Conservation (phyloP, 305 asterid species). For the Caryopteris hybrid region DNA sequence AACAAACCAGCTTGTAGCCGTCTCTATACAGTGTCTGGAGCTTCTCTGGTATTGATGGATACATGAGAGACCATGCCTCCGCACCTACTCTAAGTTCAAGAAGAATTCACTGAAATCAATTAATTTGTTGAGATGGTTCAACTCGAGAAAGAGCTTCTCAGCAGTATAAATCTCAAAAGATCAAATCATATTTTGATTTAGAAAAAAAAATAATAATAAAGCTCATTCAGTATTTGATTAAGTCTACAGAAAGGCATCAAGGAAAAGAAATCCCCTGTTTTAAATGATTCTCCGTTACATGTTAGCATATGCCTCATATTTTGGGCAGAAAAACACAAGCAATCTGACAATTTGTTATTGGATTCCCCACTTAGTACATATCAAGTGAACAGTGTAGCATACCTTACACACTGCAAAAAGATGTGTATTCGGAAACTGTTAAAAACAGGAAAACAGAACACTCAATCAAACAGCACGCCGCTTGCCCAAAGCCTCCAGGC, state of each 20-base stretch:
- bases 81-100: conserved; percentile 62
- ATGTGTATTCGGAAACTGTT: too few species aligned
- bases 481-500: too few species aligned
- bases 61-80: conserved; percentile 97
- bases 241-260: neutral
- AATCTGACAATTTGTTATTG: neutral
- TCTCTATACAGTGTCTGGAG: conserved; percentile 66
- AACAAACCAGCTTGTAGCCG: conserved; percentile 86
- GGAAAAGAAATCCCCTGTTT: neutral
- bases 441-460: too few species aligned
- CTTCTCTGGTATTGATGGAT: conserved; percentile 88
- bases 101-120: neutral
- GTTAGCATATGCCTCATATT: neutral
- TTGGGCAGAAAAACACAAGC: conserved; percentile 1
- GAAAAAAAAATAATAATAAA: too few species aligned
- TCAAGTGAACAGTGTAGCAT: neutral
- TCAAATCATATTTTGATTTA: too few species aligned
- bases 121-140: conserved; percentile 6
- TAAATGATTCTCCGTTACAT: neutral
- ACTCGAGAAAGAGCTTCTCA: conserved; percentile 6
- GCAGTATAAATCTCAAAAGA: neutral
- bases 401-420: neutral
- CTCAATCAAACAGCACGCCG: too few species aligned
- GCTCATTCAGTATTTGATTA: neutral
- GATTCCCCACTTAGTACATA: neutral